phyloP scores from a whole-genome alignment of 1,284 basidiomycete species.

The Lentinula novae-zelandiae region DNA sequence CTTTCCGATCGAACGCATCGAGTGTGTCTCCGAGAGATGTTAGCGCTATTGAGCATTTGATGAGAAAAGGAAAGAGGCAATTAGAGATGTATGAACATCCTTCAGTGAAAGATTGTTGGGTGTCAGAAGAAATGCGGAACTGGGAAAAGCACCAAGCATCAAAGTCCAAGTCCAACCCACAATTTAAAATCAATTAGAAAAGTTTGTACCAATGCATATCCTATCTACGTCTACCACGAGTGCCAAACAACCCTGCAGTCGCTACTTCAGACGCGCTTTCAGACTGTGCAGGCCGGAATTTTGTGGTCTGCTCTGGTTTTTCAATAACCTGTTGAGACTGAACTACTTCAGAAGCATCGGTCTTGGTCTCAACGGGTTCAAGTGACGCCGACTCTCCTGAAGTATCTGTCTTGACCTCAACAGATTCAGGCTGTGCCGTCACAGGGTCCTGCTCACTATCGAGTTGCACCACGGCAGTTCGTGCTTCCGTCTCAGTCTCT shows the following conservation, averaged over 20 bases:
- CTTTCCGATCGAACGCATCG: conserved; percentile 60
- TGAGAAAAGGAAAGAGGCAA: conserved; percentile 62
- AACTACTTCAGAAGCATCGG: not conserved
- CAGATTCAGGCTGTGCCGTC: not conserved
- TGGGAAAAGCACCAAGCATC: conserved; percentile 35
- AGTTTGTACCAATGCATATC: not conserved
- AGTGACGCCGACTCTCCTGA: not conserved
- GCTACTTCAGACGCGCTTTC: conserved; percentile 8
- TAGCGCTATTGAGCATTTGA: conserved; percentile 65
- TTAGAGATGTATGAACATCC: conserved; percentile 65
- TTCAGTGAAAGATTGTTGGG: conserved; percentile 67
- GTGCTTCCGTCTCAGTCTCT: not conserved
- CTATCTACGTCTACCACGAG: conserved; percentile 2
- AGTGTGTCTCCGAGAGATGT: conserved; percentile 62
- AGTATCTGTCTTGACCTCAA: not conserved
- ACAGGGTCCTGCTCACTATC: not conserved
- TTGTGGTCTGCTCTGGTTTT: not conserved
- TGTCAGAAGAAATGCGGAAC: conserved; percentile 60
- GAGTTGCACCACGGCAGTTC: not conserved
- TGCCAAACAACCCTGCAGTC: conserved; percentile 12
- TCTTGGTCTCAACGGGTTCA: not conserved
- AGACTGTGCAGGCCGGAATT: not conserved
- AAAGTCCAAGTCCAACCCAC: not conserved
- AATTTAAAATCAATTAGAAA: not conserved
- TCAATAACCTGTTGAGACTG: not conserved